Evolutionary conservation across 1,284 basidiomycete species (phyloP).

Genomic region (Ustilago sp.): DNA sequence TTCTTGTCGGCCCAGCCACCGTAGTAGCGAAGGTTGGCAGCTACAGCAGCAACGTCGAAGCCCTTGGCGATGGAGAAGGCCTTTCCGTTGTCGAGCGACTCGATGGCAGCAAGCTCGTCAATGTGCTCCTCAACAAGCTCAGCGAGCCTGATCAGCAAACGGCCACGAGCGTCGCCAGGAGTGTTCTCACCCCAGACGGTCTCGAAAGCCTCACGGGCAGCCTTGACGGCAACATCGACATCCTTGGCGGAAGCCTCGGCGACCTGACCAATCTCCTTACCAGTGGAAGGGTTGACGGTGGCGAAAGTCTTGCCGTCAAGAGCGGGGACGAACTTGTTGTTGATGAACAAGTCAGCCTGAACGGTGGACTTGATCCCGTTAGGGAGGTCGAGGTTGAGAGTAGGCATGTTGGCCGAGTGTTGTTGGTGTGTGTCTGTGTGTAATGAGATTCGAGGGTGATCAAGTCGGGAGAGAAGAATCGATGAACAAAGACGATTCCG

Average conservation of each 20-base stretch:
- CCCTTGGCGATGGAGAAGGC: slow-evolving; percentile 77
- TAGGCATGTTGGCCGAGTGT: slow-evolving; percentile 40
- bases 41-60: slow-evolving; percentile 79
- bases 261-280: slow-evolving; percentile 65
- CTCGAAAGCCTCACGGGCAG: slow-evolving; percentile 60
- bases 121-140: slow-evolving; percentile 78
- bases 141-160: slow-evolving; percentile 77
- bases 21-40: slow-evolving; percentile 76
- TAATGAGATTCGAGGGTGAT: not conserved
- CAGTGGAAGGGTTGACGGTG: slow-evolving; percentile 63
- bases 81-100: slow-evolving; percentile 80
- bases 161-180: slow-evolving; percentile 76
- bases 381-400: slow-evolving; percentile 67
- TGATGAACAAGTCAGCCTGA: slow-evolving; percentile 63
- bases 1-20: slow-evolving; percentile 81
- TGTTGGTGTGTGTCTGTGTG: not conserved
- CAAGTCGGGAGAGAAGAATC: not conserved
- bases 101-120: slow-evolving; percentile 75
- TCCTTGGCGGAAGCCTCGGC: slow-evolving; percentile 66
- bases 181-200: slow-evolving; percentile 68
- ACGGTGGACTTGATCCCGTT: slow-evolving; percentile 59
- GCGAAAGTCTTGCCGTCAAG: slow-evolving; percentile 65
- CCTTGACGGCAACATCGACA: slow-evolving; percentile 63
- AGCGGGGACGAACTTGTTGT: slow-evolving; percentile 64
- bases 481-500: not conserved